phyloP scores from a whole-genome alignment of 352 stramenopile species.

The Pythium aquatile region DNA sequence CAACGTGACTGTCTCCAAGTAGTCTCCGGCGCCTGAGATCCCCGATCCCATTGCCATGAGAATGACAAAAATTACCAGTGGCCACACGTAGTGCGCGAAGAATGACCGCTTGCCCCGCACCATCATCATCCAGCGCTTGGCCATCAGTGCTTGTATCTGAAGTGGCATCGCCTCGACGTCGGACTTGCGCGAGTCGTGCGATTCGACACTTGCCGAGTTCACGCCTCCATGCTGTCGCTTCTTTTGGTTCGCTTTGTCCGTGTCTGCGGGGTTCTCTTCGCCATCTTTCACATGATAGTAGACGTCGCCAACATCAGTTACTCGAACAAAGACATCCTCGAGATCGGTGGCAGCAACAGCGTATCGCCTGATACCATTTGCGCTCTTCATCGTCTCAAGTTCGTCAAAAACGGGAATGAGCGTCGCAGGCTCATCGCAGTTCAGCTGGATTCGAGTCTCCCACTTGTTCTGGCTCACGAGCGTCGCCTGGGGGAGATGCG shows the following conservation, averaged over 20 bases:
- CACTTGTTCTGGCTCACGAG: constrained; percentile 81
- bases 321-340: constrained; percentile 98
- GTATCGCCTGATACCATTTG: constrained; percentile 88
- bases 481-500: constrained; percentile 70
- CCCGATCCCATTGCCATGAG: constrained; percentile 48
- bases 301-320: constrained; percentile 79
- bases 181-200: constrained; percentile 6
- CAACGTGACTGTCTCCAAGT: constrained; percentile 49
- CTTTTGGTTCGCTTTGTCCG: constrained; percentile 20
- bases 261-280: not conserved
- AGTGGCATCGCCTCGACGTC: constrained; percentile 30
- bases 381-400: constrained; percentile 69
- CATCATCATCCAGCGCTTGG: constrained; percentile 57
- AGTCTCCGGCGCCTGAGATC: constrained; percentile 30
- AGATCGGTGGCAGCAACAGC: constrained; percentile 98
- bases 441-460: constrained; percentile 93
- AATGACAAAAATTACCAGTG: constrained; percentile 56
- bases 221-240: not conserved
- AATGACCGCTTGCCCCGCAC: constrained; percentile 60
- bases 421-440: constrained; percentile 73
- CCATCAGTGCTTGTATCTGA: constrained; percentile 49
- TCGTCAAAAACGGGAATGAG: constrained; percentile 93
- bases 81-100: constrained; percentile 71
- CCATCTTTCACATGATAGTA: constrained; percentile 74
- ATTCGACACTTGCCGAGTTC: constrained; percentile 17